Base-by-base conservation (phyloP, 176 grass and related monocot species). In the Oryza brachyantha region DNA sequence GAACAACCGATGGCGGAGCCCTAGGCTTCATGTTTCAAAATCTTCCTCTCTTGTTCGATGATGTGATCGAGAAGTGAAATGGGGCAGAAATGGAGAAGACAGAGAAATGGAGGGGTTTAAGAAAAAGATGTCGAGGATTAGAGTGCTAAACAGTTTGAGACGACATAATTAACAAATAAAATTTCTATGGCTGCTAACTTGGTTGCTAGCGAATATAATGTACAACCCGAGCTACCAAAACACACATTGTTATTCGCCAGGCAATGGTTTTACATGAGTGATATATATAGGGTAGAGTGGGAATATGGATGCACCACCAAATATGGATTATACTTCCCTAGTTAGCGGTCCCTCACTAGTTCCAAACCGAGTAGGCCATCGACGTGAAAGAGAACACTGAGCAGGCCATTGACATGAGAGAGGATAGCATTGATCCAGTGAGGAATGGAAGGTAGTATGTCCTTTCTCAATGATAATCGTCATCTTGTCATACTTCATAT, bases 11-110 rank as follows among this genome's bases (percentile, higher is more conserved):
- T n/a, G n/a, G n/a, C n/a, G n/a, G 46, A 50, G 16, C 36, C 65
- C 32, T 79, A 79, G 63, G 86, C 70, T 71, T 89, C 57, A 86
- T 29, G 64, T 37, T 54, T 37, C 46, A 38, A 65, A 8, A 38
- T 31, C 70, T 35, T 7, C 0, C 5, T 71, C 24, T 66, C 29
- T 29, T 48, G 71, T 34, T 62, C 48, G 70, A 79, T 39, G 52
- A 71, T 68, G 68, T 74, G 78, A 66, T 61, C 21, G 38, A 21
- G 60, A 73, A 36, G 67, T 16, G 43, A 61, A 46, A 36, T 57
- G 57, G 63, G 64, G 58, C 35, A 3, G 32, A 45, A 79, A 66
- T 2, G 55, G 34, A 0, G 69, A 86, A 80, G 60, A 66, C 68
- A 46, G 37, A 62, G 70, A 75, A 86, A 74, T 1, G 5, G 19